phyloP scores from a whole-genome alignment of 352 stramenopile species.

The Globisporangium barbulae region DNA sequence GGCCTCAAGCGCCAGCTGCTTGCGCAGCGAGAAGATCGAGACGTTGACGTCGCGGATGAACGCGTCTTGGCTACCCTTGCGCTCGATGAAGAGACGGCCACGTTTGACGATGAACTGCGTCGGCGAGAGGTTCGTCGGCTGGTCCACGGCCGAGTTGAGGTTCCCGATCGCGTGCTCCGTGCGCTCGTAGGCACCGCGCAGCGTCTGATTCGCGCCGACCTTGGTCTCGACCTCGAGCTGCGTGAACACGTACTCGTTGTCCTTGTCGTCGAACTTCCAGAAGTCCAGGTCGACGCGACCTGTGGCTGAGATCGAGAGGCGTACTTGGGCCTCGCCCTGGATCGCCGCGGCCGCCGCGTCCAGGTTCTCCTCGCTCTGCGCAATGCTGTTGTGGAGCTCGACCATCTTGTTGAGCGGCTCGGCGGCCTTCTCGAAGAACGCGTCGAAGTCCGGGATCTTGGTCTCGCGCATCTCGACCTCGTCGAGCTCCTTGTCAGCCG shows the following conservation, averaged over 20 bases:
- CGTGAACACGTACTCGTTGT: slow-evolving; percentile 33
- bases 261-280: slow-evolving; percentile 49
- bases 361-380: slow-evolving; percentile 51
- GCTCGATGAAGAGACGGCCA: slow-evolving; percentile 31
- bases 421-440: slow-evolving; percentile 22
- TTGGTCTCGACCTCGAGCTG: slow-evolving; percentile 22
- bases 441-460: slow-evolving; percentile 25
- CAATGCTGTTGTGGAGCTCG: slow-evolving; percentile 48
- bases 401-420: slow-evolving; percentile 22
- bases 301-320: slow-evolving; percentile 17
- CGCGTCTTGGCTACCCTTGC: slow-evolving; percentile 24
- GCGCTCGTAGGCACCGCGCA: slow-evolving; percentile 30
- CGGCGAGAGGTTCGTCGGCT: slow-evolving; percentile 24
- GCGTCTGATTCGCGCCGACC: slow-evolving; percentile 9
- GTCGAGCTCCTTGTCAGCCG: slow-evolving; percentile 29
- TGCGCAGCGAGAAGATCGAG: slow-evolving; percentile 33
- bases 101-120: slow-evolving; percentile 34
- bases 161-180: slow-evolving; percentile 22
- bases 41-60: slow-evolving; percentile 29
- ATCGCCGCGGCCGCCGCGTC: slow-evolving; percentile 41
- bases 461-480: slow-evolving; percentile 26
- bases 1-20: slow-evolving; percentile 36
- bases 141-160: slow-evolving; percentile 35
- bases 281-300: slow-evolving; percentile 29
- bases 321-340: slow-evolving; percentile 47